phyloP scores from a whole-genome alignment of 495 filamentous ascomycete species.

The Oidiodendron maius region DNA sequence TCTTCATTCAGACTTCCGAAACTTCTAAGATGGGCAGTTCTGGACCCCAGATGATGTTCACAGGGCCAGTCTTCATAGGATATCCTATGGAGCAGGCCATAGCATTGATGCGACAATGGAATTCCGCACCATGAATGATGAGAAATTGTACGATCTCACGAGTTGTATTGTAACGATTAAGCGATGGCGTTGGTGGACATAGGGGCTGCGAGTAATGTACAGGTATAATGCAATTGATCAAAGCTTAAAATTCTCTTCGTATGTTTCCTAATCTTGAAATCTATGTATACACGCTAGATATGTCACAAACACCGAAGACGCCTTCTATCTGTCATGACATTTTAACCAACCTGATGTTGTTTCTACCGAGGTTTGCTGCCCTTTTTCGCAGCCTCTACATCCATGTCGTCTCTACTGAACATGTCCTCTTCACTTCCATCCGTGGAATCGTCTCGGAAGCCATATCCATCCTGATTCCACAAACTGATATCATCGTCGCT shows the following conservation, averaged over 20 bases:
- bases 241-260: neutral
- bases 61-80: constrained; percentile 84
- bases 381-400: neutral
- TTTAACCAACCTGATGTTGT: neutral
- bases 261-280: neutral
- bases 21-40: constrained; percentile 2
- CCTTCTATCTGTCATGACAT: neutral
- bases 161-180: neutral
- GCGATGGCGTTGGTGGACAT: neutral
- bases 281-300: neutral
- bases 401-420: constrained; percentile 6
- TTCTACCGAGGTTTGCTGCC: neutral
- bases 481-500: constrained; percentile 57
- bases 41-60: constrained; percentile 65
- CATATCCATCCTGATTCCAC: constrained; percentile 29
- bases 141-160: neutral
- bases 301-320: neutral
- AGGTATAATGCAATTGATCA: neutral
- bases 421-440: constrained; percentile 9
- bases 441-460: constrained; percentile 8
- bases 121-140: constrained; percentile 9
- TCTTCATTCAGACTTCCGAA: constrained; percentile 17
- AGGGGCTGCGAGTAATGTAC: neutral
- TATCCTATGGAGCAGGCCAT: constrained; percentile 77
- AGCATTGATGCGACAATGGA: constrained; percentile 55